Base-by-base conservation (phyloP, 495 filamentous ascomycete species). In the Aspergillus panamensis region DNA sequence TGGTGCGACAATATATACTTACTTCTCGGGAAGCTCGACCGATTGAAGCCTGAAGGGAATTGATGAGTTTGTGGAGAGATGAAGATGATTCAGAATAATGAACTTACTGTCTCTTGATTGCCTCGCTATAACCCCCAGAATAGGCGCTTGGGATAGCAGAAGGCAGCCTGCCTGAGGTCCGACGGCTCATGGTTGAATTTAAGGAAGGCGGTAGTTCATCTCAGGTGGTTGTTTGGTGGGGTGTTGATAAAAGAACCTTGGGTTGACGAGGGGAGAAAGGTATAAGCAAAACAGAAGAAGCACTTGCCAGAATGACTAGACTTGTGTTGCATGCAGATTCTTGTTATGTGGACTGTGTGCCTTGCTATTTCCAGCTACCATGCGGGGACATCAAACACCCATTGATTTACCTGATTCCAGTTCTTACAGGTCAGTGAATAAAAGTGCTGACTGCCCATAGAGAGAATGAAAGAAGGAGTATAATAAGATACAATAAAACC, bases 11-110 rank as follows among this genome's bases (percentile, higher is more conserved):
- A 19, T 44, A n/a, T 48, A 7, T 16, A 60, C 65, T 49, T 49
- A 74, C 72, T 67, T 73, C 0, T 70, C 62, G 0, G 67, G 67
- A 3, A 74, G 55, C 14, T 58, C 35, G 13, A 66, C 57, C 2
- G 50, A 65, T 3, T 70, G 61, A 31, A 73, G 43, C 37, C 71
- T 73, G 21, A 13, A 45, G 8, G 6, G 13, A 39, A 20, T 29
- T 40, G 13, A 12, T 31, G 9, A 30, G 8, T 3, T 21, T 12
- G 10, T 17, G 12, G 8, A 3, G n/a, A 45, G 32, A 16, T 37
- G 14, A 40, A n/a, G n/a, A 32, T 48, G 2, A 12, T 57, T 8
- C 12, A 45, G 8, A 25, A 21, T 30, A 16, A 4, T 17, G 30
- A 10, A 58, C 67, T 63, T 57, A 74, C 71, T 61, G 60, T 59